Base-by-base conservation (phyloP, 805 yeast species). In the Pichia insulana region DNA sequence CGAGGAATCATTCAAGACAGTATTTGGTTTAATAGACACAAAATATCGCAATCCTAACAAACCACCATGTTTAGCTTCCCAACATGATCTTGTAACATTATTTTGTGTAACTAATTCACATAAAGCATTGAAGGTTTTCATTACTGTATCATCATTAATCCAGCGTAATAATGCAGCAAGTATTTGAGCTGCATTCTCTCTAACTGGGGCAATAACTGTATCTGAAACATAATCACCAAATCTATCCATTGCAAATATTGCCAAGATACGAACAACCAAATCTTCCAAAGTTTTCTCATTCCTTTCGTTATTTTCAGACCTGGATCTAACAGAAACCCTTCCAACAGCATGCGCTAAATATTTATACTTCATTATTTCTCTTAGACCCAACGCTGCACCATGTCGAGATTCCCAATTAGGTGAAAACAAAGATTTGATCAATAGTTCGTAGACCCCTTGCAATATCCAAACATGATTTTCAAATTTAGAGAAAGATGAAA, bases 31-130 rank as follows among this genome's bases (percentile, higher is more conserved):
- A 3, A 90, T 87, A 46, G 95, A 82, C 10, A 90, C 98, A 52
- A 92, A 80, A 61, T 92, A 92, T 40, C 95, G 70, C 40, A 92
- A 68, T 0, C 97, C 98, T 11, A 92, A 73, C 80, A 92, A 79
- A 38, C 97, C 99, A 52, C 97, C 98, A 67, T 92, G 98, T 45
- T 92, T 84, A 3, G 96, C 97, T 58, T 94, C 97, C 98, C 98
- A 92, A 42, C 88, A 73, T 3, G 82, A 76, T 15, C 65, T 56
- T 35, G 22, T 28, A 10, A 42, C 40, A 4, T 65, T 54, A 34
- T 71, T 69, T 58, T 90, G 97, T 37, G 82, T 61, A 1, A 89
- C 87, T 40, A 92, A 65, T 34, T 74, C 71, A 39, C 78, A 74
- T 45, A 92, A 68, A 16, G 80, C 78, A 10, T 67, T 55, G 56